These are phyloP conservation scores for Pelargonium cotyledonis DNA, from an alignment of 441 rosid species.

Conservation along the genomic window DNA sequence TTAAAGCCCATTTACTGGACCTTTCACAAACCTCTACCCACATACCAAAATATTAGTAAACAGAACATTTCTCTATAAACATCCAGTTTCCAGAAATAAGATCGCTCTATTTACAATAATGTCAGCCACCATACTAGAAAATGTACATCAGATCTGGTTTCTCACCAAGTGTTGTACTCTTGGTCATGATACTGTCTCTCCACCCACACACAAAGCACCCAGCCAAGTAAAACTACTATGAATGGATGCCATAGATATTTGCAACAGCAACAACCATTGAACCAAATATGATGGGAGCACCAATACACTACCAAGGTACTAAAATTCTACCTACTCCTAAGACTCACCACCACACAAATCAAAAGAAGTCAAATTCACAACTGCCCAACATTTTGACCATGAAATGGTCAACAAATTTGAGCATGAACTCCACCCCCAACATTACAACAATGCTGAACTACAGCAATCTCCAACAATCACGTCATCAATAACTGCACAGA, in stretches of 20 bases:
- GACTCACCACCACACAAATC: not conserved
- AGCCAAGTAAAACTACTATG: not conserved
- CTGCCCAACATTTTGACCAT: not conserved
- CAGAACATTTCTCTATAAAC: not conserved
- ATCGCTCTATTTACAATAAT: not conserved
- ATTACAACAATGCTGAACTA: not conserved
- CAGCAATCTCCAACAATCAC: not conserved
- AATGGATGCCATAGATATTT: not conserved
- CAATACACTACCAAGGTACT: not conserved
- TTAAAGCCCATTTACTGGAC: not conserved
- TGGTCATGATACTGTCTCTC: not conserved
- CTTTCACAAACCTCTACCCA: not conserved
- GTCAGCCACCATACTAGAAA: not conserved
- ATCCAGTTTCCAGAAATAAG: not conserved
- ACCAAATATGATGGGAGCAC: not conserved
- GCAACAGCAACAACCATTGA: not conserved
- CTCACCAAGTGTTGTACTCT: not conserved
- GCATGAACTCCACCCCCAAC: not conserved
- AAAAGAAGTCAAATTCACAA: not conserved
- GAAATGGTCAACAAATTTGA: not conserved
- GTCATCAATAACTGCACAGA: not conserved
- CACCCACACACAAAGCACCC: not conserved
- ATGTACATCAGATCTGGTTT: not conserved
- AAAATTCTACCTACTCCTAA: not conserved
- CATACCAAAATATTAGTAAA: not conserved